Evolutionary conservation across 2,329 filamentous ascomycete species (phyloP).

Genomic region (Zalaria sp.): DNA sequence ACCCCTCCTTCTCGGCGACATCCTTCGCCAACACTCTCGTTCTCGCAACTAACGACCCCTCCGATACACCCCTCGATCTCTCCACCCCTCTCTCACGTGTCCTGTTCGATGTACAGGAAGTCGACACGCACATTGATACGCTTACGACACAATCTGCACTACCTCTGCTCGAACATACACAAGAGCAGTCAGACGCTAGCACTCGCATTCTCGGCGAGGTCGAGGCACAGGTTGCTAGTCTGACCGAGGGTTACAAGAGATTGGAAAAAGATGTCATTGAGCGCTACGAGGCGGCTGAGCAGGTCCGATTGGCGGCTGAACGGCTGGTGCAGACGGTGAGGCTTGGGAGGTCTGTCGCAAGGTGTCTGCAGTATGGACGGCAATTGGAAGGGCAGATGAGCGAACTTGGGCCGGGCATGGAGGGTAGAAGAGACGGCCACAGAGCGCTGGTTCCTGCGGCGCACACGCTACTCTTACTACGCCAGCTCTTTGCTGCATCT

Average conservation of each 20-base stretch:
- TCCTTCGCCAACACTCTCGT: conserved; percentile 82
- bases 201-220: conserved; percentile 60
- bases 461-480: conserved; percentile 61
- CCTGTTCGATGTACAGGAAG: conserved; percentile 91
- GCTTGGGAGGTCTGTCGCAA: conserved; percentile 59
- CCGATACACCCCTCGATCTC: conserved; percentile 80
- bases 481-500: conserved; percentile 56
- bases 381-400: conserved; percentile 77
- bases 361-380: conserved; percentile 67
- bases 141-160: conserved; percentile 75
- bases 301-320: conserved; percentile 63
- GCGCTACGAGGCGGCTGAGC: conserved; percentile 73
- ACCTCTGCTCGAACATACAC: conserved; percentile 66
- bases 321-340: conserved; percentile 69
- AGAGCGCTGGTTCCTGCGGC: conserved; percentile 69
- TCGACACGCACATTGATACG: conserved; percentile 87
- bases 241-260: conserved; percentile 75
- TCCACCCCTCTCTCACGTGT: conserved; percentile 87
- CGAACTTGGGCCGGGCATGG: conserved; percentile 42
- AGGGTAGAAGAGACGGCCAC: conserved; percentile 48
- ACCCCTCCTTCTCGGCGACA: conserved; percentile 65
- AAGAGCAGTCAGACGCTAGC: conserved; percentile 58
- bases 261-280: conserved; percentile 75
- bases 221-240: conserved; percentile 61
- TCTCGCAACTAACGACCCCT: conserved; percentile 79